These are phyloP conservation scores for Penicillium sumatraense DNA, from an alignment of 2,329 filamentous ascomycete species.

Conservation along the genomic window DNA sequence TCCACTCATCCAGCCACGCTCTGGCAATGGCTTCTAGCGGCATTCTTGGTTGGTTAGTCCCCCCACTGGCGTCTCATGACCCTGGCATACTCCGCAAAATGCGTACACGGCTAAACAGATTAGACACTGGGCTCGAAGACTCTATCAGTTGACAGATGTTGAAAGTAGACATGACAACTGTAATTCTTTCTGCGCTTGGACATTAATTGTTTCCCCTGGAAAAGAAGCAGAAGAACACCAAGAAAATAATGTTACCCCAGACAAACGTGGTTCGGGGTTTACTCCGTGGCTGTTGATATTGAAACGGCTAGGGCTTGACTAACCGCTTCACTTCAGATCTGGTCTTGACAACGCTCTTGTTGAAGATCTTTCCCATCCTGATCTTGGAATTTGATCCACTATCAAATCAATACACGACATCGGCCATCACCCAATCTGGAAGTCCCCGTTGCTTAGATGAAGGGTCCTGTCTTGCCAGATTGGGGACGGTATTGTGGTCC, in stretches of 20 bases:
- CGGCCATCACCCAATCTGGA: constrained; percentile 18
- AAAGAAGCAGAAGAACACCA: neutral
- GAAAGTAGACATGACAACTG: neutral
- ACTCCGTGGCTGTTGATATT: constrained; percentile 14
- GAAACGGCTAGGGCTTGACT: constrained; percentile 11
- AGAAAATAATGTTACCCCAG: neutral
- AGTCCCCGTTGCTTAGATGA: constrained; percentile 12
- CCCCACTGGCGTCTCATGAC: constrained; percentile 16
- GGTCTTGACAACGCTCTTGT: constrained; percentile 3
- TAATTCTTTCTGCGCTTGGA: too few species aligned
- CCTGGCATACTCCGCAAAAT: constrained; percentile 3
- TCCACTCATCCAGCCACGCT: constrained; percentile 10
- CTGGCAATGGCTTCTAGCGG: constrained; percentile 7
- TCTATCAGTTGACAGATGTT: neutral
- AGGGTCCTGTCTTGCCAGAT: constrained; percentile 17
- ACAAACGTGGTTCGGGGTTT: constrained; percentile 14
- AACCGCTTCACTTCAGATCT: constrained; percentile 7
- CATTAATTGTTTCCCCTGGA: too few species aligned
- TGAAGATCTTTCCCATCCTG: constrained; percentile 24
- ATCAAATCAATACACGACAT: constrained; percentile 18
- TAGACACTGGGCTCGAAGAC: neutral
- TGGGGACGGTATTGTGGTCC: constrained; percentile 23
- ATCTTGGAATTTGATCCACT: constrained; percentile 17
- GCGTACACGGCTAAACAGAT: neutral
- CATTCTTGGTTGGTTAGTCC: constrained; percentile 9